Base-by-base conservation (phyloP, 2,329 filamentous ascomycete genomes). In the Botrytis pseudocinerea region DNA sequence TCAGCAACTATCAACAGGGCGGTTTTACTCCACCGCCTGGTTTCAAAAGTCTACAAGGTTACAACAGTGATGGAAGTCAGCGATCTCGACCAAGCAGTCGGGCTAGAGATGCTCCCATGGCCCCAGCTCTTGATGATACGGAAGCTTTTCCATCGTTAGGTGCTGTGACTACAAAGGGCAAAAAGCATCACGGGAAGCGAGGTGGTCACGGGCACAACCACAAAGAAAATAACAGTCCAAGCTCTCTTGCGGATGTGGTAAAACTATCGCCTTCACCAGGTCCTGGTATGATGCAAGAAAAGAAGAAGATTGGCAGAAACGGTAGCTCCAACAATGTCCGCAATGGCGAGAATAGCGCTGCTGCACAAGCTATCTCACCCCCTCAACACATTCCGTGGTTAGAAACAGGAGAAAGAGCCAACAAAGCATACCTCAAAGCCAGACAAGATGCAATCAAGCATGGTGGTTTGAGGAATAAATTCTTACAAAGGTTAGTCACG, bases 381-480 rank as follows among this genome's bases (percentile, higher is more conserved):
- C 96, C 96, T 16, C 94, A 96, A 80, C 93, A 98, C 78, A 94
- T 99, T 64, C 96, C 96, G 0, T 99, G 96, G 96, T 85, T 98
- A 6, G 95, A 98, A 82, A 98, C 96, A 3, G 96, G 96, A 35
- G 91, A 95, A 70, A 90, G 89, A 76, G 93, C 93, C 76, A 98
- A 99, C 82, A 94, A 95, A 82, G 92, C 94, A 38, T 99, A 99
- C 82, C 89, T 99, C 77, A 97, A 97, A 84, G 94, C 95, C 77
- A 92, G 96, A 70, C 93, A 95, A 80, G 95, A 98, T 83, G 96
- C 96, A 73, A 97, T 99, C 82, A 97, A 97, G 83, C 96, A 99
- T 81, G 96, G 96, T 77, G 96, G 95, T 78, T 89, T 98, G 81
- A 90, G 96, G 76, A 99, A 98, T 82, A 98, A 98, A 82, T 99